These are phyloP conservation scores for Pythium grandisporangium DNA, from an alignment of 352 stramenopile species.

Conservation along the genomic window DNA sequence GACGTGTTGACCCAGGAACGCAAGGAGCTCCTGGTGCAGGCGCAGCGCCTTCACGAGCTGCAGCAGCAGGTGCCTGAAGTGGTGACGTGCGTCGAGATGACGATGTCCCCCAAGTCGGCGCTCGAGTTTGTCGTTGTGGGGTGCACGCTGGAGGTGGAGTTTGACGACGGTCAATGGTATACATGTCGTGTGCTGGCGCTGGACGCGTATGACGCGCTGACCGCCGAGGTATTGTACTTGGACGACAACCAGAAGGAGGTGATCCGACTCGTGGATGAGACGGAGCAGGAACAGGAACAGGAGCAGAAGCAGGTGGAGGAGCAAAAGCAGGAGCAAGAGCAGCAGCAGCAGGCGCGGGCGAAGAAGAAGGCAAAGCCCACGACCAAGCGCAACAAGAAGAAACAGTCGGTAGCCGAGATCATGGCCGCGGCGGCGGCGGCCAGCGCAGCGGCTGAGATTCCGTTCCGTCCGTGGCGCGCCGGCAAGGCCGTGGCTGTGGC, in stretches of 20 bases:
- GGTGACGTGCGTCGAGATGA: slow-evolving; percentile 37
- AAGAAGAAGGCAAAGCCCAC: too few species aligned
- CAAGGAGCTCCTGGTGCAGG: slow-evolving; percentile 26
- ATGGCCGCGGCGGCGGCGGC: slow-evolving; percentile 32
- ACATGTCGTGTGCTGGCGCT: slow-evolving; percentile 40
- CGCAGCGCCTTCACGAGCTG: slow-evolving; percentile 27
- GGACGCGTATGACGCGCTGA: slow-evolving; percentile 51
- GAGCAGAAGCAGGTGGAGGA: slow-evolving; percentile 15
- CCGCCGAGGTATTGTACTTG: slow-evolving; percentile 46
- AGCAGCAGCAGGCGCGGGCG: slow-evolving; percentile 11
- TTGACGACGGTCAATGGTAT: slow-evolving; percentile 71
- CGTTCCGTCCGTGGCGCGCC: slow-evolving; percentile 55
- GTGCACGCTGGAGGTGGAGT: slow-evolving; percentile 49
- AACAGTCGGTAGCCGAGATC: slow-evolving; percentile 38
- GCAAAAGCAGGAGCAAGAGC: slow-evolving; percentile 13
- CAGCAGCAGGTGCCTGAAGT: slow-evolving; percentile 59
- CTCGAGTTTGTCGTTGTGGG: slow-evolving; percentile 60
- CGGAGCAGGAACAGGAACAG: slow-evolving; percentile 14
- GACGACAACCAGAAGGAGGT: slow-evolving; percentile 56
- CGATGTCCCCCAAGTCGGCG: slow-evolving; percentile 34
- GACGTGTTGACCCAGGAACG: slow-evolving; percentile 31
- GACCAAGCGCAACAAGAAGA: too few species aligned
- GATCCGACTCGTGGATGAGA: slow-evolving; percentile 47
- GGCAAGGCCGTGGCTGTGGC: slow-evolving; percentile 59
- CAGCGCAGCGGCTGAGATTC: slow-evolving; percentile 22